Conservation (phyloP, 305 asterid species). For the Stenogyne calaminthoides region DNA sequence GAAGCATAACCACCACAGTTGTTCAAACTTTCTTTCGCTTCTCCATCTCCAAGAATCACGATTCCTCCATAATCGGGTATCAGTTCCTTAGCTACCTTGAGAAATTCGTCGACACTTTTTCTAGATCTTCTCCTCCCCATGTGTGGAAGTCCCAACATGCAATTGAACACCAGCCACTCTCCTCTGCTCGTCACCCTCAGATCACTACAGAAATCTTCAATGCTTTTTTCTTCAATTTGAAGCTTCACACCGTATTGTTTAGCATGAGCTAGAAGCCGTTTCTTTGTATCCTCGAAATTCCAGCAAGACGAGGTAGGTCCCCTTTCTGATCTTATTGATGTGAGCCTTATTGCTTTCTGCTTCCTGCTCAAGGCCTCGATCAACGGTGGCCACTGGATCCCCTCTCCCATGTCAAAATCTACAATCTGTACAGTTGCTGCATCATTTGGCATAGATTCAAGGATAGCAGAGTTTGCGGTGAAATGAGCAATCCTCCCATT, state of each 20-base stretch:
- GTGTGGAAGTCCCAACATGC: slow-evolving; percentile 74
- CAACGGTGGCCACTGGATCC: slow-evolving; percentile 57
- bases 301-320: slow-evolving; percentile 33
- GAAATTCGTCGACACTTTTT: slow-evolving; percentile 41
- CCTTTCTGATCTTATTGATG: slow-evolving; percentile 46
- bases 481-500: slow-evolving; percentile 52
- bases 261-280: slow-evolving; percentile 54
- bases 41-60: slow-evolving; percentile 69
- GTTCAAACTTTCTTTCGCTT: slow-evolving; percentile 35
- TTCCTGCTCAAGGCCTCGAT: slow-evolving; percentile 52
- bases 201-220: slow-evolving; percentile 44
- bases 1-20: slow-evolving; percentile 33
- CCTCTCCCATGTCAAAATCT: slow-evolving; percentile 53
- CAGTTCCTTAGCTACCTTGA: slow-evolving; percentile 44
- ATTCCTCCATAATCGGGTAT: slow-evolving; percentile 45
- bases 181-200: slow-evolving; percentile 39
- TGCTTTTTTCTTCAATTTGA: slow-evolving; percentile 46
- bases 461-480: slow-evolving; percentile 47
- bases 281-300: slow-evolving; percentile 56
- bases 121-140: slow-evolving; percentile 58
- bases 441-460: slow-evolving; percentile 43
- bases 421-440: slow-evolving; percentile 30
- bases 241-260: slow-evolving; percentile 42
- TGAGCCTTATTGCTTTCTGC: slow-evolving; percentile 44
- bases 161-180: slow-evolving; percentile 71